Conservation (phyloP, 352 stramenopile species). For the Phytophthora tentaculata region DNA sequence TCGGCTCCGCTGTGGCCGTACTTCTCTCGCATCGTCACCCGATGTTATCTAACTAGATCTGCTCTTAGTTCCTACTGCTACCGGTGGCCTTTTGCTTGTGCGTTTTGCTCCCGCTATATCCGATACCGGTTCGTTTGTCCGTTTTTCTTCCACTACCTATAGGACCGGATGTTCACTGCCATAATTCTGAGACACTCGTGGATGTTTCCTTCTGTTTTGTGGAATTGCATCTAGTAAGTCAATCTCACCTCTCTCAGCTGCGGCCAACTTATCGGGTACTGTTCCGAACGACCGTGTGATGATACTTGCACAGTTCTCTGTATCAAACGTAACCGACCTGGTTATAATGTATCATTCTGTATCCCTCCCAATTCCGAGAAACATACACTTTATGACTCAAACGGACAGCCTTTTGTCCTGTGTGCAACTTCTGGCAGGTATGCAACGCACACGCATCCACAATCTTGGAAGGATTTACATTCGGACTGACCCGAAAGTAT, state of each 20-base stretch:
- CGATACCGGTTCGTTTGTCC: too few relatives aligned
- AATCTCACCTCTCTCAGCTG: neutral
- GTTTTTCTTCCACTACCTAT: neutral
- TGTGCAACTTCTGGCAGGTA: neutral
- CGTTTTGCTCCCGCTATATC: neutral
- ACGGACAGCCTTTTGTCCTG: conserved; percentile 8
- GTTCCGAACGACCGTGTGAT: neutral
- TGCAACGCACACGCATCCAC: neutral
- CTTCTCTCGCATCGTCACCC: too few relatives aligned
- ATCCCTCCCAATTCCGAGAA: conserved; percentile 1
- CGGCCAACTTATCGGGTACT: neutral
- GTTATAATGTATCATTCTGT: neutral
- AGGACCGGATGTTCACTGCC: neutral
- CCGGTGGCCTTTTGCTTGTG: too few relatives aligned
- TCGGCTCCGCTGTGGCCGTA: neutral
- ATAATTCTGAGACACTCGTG: neutral
- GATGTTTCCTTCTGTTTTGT: neutral
- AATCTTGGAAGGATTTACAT: conserved; percentile 1
- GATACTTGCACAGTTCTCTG: too few relatives aligned
- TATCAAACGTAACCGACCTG: neutral
- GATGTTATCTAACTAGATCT: neutral
- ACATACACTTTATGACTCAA: conserved; percentile 2
- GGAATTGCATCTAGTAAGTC: neutral
- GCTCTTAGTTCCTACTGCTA: neutral
- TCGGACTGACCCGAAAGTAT: conserved; percentile 3